These are phyloP conservation scores for Ceratobasidium papillatum DNA, from an alignment of 1,284 basidiomycete species.

Conservation along the genomic window DNA sequence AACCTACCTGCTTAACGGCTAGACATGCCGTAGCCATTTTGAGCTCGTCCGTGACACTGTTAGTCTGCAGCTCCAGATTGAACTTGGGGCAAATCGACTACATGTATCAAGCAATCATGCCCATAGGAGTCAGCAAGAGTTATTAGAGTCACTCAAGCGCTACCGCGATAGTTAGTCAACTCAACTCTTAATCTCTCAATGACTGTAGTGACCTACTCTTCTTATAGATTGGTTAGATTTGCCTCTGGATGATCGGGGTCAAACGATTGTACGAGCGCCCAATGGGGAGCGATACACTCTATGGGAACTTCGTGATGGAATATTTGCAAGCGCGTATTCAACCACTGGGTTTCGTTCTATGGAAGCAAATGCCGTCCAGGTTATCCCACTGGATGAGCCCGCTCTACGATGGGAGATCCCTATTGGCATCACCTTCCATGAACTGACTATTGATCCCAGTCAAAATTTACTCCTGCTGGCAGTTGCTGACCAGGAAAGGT, in stretches of 20 bases:
- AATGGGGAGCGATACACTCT: not conserved
- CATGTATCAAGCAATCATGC: not conserved
- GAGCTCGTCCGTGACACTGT: not conserved
- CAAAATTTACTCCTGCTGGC: constrained; percentile 9
- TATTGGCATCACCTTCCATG: not conserved
- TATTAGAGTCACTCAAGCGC: not conserved
- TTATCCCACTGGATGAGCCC: constrained; percentile 8
- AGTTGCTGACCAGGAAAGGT: not conserved
- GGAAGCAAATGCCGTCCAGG: not conserved
- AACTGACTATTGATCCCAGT: not conserved
- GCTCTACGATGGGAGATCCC: not conserved
- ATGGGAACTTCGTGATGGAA: not conserved
- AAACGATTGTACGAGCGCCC: not conserved
- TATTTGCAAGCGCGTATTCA: not conserved
- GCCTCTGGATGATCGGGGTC: not conserved
- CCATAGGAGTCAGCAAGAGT: not conserved
- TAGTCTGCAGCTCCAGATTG: not conserved
- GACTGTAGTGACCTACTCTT: not conserved
- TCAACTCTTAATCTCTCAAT: not conserved
- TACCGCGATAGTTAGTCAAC: not conserved
- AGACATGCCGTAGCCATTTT: not conserved
- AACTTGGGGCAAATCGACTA: not conserved
- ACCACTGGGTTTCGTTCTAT: not conserved
- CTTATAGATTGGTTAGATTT: constrained; percentile 13
- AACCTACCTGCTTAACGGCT: not conserved